Evolutionary conservation across 257 asterid genomes (phyloP), one percentile per base, ranked within the genome.

Genomic region (Solanum sejunctum): DNA sequence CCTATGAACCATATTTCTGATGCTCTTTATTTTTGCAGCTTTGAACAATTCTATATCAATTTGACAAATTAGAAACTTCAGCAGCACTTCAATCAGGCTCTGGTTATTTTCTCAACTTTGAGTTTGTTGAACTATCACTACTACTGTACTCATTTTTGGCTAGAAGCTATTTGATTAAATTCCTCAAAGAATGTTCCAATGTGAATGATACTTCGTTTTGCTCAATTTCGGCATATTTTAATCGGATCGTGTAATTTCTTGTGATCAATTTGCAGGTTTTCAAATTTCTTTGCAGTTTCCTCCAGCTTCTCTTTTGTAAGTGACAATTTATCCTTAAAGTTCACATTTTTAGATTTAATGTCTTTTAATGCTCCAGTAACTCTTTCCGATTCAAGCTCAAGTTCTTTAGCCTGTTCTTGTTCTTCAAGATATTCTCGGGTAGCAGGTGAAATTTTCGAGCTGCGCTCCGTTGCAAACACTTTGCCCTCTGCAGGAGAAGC

Each of bases 51-150:
- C 87, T 96, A 98, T 91, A 96, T 96, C 58, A 96, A 96, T 91
- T 85, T 96, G 98, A 94, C 99, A n/a, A 96, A 96, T 85, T 98
- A 96, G 94, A 96, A 96, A 89, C 99, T 96, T 83, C 99, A 96
- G 85, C 98, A 96, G 89, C 99, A 96, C 89, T 96, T 96, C 87
- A 96, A 97, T 88, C 99, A 96, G 99, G 99, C 93, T 80, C 98
- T 91, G 99, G 99, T 95, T 80, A 75, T 54, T 28, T 49, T 84
- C 71, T 81, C 66, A 58, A 51, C 26, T 26, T 12, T 77, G 82
- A 26, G 64, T n/a, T 83, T 70, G 10, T 85, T 86, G 87, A 80
- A 45, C 49, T 64, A 81, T 71, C 36, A 80, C 23, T 32, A 64
- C 77, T 54, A 83, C 36, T 84, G 61, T 49, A 23, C 70, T 18